Base-by-base conservation (phyloP, 2,329 filamentous ascomycete species). In the Alternaria incomplexa region DNA sequence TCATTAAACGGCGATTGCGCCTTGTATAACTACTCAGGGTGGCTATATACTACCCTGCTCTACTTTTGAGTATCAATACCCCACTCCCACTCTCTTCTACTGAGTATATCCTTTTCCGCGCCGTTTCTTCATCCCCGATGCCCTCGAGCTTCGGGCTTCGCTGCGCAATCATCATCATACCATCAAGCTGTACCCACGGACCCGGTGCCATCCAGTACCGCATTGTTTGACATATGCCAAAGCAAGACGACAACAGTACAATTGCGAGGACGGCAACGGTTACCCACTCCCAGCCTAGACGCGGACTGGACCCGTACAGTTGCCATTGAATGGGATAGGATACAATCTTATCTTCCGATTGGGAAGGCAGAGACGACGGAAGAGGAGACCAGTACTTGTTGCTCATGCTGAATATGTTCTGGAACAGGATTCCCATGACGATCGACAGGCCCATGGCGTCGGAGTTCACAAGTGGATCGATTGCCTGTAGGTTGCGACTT, bases 281-380 rank as follows among this genome's bases (percentile, higher is more conserved):
- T 11, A 40, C 25, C 57, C 57, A 66, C 45, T 61, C 22, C 61
- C 57, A 66, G 4, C 20, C 5, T 6, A 61, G 8, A 17, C 61
- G 46, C 3, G 61, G 56, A 15, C 56, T 50, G 4, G 56, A 61
- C 6, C 56, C 54, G 23, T 66, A 58, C 11, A 66, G 15, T 22
- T 66, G 63, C 63, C 63, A 61, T 30, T 64, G 61, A 6, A 66
- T 45, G 0, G 54, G 61, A n/a, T 47, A 57, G 4, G 61, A 61
- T 9, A 47, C 46, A 44, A 58, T 52, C 3, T 15, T 40, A 11
- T 45, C 15, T 9, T 58, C n/a, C 11, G 43, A 13, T 20, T 55
- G 5, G 5, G 53, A 23, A 17, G 46, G 61, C 9, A 66, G 26
- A 23, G 20, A 15, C 6, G 22, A 17, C 6, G 56, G 61, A 7